phyloP scores from a whole-genome alignment of 345 rosid genomes.

The Erodium maritimum region DNA sequence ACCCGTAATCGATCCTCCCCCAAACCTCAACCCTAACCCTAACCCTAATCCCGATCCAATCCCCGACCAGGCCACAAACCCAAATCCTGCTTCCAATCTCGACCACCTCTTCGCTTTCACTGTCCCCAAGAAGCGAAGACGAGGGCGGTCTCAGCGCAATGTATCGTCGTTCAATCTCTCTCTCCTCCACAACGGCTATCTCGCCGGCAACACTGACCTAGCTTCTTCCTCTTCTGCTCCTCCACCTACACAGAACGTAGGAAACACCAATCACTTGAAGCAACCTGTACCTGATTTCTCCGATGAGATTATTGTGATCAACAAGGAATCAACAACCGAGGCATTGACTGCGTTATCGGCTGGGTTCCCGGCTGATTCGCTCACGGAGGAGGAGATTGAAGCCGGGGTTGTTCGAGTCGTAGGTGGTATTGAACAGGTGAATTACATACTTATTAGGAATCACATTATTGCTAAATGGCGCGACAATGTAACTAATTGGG shows the following conservation, averaged over 20 bases:
- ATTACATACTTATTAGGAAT: conserved; percentile 80
- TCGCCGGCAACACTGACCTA: conserved; percentile 6
- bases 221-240: conserved; percentile 16
- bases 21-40: conserved; percentile 27
- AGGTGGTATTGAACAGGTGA: conserved; percentile 94
- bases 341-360: conserved; percentile 80
- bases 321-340: conserved; percentile 80
- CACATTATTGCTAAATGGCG: conserved; percentile 86
- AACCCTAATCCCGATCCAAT: conserved; percentile 13
- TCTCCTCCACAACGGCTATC: conserved; percentile 16
- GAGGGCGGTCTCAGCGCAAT: conserved; percentile 70
- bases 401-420: conserved; percentile 63
- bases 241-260: conserved; percentile 8
- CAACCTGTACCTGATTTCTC: conserved; percentile 27
- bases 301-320: conserved; percentile 87
- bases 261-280: conserved; percentile 2
- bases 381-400: conserved; percentile 84
- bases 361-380: conserved; percentile 88
- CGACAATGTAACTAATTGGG: conserved; percentile 61
- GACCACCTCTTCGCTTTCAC: conserved; percentile 47
- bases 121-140: conserved; percentile 72
- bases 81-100: conserved; percentile 14
- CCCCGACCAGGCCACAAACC: conserved; percentile 14
- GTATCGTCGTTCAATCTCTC: conserved; percentile 25
- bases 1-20: conserved; percentile 25